Conservation (phyloP, 129 eudicot genomes). For the Artemisia tridentata region DNA sequence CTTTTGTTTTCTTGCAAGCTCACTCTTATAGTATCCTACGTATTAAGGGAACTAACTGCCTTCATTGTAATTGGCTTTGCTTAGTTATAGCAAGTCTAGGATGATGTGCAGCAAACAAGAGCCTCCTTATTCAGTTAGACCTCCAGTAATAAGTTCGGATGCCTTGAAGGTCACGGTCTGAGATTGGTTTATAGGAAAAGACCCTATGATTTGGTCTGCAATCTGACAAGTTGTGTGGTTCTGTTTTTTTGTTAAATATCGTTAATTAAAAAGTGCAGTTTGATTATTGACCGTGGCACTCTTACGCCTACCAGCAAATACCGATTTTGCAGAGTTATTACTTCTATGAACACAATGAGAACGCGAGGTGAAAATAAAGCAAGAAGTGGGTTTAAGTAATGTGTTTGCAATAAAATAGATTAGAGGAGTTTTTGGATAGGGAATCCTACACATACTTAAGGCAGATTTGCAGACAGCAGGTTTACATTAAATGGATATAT, state of each 20-base stretch:
- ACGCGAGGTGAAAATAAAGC: too few relatives aligned
- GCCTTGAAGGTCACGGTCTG: background rate
- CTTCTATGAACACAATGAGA: background rate
- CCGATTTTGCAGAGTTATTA: background rate
- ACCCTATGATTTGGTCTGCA: background rate
- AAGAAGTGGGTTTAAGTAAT: too few relatives aligned
- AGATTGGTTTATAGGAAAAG: background rate
- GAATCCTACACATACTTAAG: too few relatives aligned
- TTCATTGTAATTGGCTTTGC: background rate
- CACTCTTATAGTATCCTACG: background rate
- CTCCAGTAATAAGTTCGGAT: background rate
- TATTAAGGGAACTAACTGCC: background rate
- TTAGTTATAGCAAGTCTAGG: background rate
- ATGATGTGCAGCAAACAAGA: constrained; percentile 1
- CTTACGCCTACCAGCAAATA: background rate
- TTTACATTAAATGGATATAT: too few relatives aligned
- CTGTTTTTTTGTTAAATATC: background rate
- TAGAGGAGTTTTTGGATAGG: too few relatives aligned
- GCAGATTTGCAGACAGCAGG: too few relatives aligned
- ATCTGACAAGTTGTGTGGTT: background rate
- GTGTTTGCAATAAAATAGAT: too few relatives aligned
- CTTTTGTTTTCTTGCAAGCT: constrained; percentile 7
- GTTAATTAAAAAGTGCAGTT: background rate
- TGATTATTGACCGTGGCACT: background rate
- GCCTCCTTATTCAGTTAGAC: constrained; percentile 2